Evolutionary conservation across 176 grass and related monocot species (phyloP).

Genomic region (Otatea glauca): DNA sequence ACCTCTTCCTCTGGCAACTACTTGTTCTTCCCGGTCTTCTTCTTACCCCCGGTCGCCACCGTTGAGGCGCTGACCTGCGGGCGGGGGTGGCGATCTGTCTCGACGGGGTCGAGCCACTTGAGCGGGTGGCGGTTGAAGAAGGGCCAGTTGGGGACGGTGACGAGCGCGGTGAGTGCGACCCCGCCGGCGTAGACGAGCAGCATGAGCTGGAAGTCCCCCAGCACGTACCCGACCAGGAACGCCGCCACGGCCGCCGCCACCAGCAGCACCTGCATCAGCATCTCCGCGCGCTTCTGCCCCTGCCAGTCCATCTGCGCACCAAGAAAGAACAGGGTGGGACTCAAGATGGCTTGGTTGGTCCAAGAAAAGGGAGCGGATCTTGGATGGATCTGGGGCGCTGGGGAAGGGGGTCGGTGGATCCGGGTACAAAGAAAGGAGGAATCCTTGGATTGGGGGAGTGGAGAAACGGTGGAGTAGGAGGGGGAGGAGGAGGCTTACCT

Average conservation of each 20-base stretch:
- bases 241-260: constrained; percentile 63
- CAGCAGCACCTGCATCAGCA: constrained; percentile 91
- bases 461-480: not conserved
- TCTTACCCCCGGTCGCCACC: constrained; percentile 51
- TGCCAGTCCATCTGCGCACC: constrained; percentile 83
- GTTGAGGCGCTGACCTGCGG: constrained; percentile 54
- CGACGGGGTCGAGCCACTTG: constrained; percentile 81
- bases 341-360: not conserved
- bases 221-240: constrained; percentile 61
- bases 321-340: not conserved
- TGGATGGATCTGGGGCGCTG: constrained; percentile 1
- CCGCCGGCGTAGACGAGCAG: constrained; percentile 80
- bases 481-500: not conserved
- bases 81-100: constrained; percentile 78
- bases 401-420: constrained; percentile 15
- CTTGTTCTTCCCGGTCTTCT: constrained; percentile 84
- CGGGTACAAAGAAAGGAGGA: not conserved
- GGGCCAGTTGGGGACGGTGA: constrained; percentile 86
- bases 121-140: constrained; percentile 80
- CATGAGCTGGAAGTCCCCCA: constrained; percentile 82
- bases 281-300: constrained; percentile 90
- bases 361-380: constrained; percentile 20
- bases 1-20: constrained; percentile 19
- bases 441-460: not conserved
- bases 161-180: constrained; percentile 77